A percentile compares a stretch with the other conserved stretches of the same genome.
These are phyloP conservation scores for Giardia muris DNA, from an alignment of 208 protist species.

Conservation along the genomic window DNA sequence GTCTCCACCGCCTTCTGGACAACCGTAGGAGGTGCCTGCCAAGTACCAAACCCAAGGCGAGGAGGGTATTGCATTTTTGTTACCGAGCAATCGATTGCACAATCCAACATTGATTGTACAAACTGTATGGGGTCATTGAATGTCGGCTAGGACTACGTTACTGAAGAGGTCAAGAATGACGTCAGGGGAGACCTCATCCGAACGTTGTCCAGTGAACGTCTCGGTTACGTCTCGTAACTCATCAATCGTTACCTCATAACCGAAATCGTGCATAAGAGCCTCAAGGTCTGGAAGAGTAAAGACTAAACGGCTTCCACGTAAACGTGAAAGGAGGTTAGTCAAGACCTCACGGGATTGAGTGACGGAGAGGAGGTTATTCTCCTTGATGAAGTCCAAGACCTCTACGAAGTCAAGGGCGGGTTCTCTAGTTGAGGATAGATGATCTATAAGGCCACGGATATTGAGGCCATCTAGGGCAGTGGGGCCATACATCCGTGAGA, in stretches of 20 bases:
- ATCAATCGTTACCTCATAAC: neutral
- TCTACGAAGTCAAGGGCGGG: neutral
- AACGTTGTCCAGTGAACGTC: neutral
- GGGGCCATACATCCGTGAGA: no score
- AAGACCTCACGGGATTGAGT: neutral
- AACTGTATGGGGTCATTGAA: no score
- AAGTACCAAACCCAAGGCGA: conserved; percentile 64
- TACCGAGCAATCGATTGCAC: no score
- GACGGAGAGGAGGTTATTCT: neutral
- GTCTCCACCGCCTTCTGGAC: conserved; percentile 50
- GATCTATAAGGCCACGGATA: neutral
- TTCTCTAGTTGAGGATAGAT: neutral
- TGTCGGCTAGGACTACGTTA: neutral
- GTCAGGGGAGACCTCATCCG: neutral
- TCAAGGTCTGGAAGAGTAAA: neutral
- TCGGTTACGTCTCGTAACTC: neutral
- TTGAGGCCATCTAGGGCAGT: no score
- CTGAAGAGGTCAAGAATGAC: neutral
- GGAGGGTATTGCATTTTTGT: conserved; percentile 42
- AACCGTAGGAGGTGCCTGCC: conserved; percentile 51
- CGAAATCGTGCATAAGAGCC: neutral
- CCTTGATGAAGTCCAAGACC: neutral
- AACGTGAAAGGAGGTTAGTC: neutral
- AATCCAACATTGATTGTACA: no score
- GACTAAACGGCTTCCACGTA: neutral